These are phyloP conservation scores for Priceomyces castillae DNA, from an alignment of 805 yeast species.

Conservation along the genomic window DNA sequence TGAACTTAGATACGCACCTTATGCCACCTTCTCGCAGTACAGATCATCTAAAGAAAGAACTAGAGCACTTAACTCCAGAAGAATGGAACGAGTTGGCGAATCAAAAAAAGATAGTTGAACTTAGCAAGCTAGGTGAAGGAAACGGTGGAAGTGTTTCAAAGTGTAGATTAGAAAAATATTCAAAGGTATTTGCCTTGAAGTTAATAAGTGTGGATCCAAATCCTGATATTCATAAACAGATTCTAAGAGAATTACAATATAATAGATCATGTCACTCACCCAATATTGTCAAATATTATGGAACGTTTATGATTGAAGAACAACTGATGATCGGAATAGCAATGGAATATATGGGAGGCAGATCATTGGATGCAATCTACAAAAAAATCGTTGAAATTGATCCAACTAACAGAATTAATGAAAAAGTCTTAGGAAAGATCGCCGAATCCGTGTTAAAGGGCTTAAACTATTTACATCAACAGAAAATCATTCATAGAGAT, in stretches of 20 bases:
- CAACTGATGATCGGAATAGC: conserved; percentile 85
- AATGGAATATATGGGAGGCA: conserved; percentile 97
- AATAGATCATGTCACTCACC: conserved; percentile 80
- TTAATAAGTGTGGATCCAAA: conserved; percentile 72
- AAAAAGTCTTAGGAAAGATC: conserved; percentile 85
- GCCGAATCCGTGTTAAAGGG: conserved; percentile 86
- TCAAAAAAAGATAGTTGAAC: conserved; percentile 58
- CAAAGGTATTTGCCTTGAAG: conserved; percentile 77
- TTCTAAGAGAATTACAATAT: conserved; percentile 85
- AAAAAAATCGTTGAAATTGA: conserved; percentile 62
- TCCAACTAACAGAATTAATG: conserved; percentile 83
- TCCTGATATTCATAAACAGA: conserved; percentile 86
- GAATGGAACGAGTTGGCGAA: conserved; percentile 71
- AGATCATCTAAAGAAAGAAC: neutral
- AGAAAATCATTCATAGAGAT: conserved; percentile 89
- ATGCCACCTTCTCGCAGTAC: neutral
- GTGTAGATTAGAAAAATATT: conserved; percentile 58
- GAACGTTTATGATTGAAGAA: conserved; percentile 78
- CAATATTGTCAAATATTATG: conserved; percentile 87
- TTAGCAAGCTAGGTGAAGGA: conserved; percentile 86
- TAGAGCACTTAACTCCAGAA: conserved; percentile 61
- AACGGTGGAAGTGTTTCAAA: conserved; percentile 88
- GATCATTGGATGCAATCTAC: conserved; percentile 87
- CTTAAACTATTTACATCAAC: conserved; percentile 80
- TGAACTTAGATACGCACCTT: neutral